Base-by-base conservation (phyloP, 2,329 filamentous ascomycete species). In the Pyrenophora graminea region DNA sequence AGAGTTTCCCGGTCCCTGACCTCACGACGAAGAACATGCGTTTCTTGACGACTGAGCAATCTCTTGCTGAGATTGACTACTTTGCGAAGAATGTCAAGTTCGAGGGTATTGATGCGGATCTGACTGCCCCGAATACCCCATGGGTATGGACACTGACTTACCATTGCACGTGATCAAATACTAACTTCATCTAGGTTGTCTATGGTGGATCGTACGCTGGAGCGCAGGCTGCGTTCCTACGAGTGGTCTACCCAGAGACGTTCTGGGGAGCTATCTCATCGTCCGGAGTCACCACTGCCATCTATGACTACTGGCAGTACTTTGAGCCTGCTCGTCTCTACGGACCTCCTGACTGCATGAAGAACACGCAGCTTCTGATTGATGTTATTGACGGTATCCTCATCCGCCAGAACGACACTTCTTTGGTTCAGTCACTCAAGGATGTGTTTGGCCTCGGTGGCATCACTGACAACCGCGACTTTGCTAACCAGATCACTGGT, bases 131-230 rank as follows among this genome's bases (percentile, higher is more conserved):
- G 0, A 79, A 77, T 2, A 85, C 84, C 0, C 83, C 90, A 0
- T 94, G 87, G 75, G 27, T 30, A 30, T 13, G 27, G 9, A 12
- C 27, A 30, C 4, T 21, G 10, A 30, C 13, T 7, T 30, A 4
- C 10, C 4, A 8, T 13, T 30, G 8, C 27, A 30, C 27, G 9
- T 30, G 27, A 30, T 30, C 10, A 10, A 30, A 30, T 9, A 9
- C 27, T 30, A 9, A 30, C 10, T 30, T 30, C 27, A 12, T 3
- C 10, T 4, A 30, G 27, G 86, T 96, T 51, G 84, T 85, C 0
- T 96, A 95, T 55, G 91, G 91, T 1, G 90, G 90, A 1, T 91
- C 88, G 0, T 96, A 96, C 65, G 89, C 90, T 0, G 91, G 91
- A 2, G 87, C 86, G 0, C 88, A 92, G 59, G 88, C 85, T 42